Evolutionary conservation across 305 asterid species (phyloP).

Genomic region (Lippia alba): DNA sequence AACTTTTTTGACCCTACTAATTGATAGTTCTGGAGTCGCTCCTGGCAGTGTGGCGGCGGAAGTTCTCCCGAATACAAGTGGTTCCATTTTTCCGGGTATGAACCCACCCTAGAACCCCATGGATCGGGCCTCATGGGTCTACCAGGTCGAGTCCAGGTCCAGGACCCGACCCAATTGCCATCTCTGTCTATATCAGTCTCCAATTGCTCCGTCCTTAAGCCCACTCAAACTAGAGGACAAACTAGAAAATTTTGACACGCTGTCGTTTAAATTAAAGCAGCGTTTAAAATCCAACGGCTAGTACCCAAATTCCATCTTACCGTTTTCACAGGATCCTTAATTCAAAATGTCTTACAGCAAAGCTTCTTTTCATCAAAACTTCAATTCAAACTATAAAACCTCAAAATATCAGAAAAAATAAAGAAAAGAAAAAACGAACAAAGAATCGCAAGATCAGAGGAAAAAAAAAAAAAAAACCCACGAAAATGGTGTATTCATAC

Average conservation of each 20-base stretch:
- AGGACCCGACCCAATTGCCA: too few relatives aligned
- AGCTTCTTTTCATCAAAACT: constrained; percentile 35
- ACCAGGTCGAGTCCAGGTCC: too few relatives aligned
- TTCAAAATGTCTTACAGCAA: constrained; percentile 44
- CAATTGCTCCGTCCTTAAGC: background rate
- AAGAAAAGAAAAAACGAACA: background rate
- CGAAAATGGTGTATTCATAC: constrained; percentile 74
- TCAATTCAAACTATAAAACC: constrained; percentile 34
- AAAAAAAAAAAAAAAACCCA: background rate
- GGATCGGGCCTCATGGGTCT: too few relatives aligned
- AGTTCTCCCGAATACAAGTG: too few relatives aligned
- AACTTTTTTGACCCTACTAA: too few relatives aligned
- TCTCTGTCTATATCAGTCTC: too few relatives aligned
- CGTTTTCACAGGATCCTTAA: constrained; percentile 46
- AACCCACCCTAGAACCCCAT: too few relatives aligned
- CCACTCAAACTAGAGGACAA: background rate
- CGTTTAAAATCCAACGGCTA: constrained; percentile 74
- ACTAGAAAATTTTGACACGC: constrained; percentile 26
- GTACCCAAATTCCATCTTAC: constrained; percentile 40
- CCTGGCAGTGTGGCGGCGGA: too few relatives aligned
- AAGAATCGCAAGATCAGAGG: background rate
- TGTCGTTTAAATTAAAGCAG: constrained; percentile 43
- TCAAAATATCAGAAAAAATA: background rate
- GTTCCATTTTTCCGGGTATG: too few relatives aligned
- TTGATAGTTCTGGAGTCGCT: too few relatives aligned